Base-by-base conservation (phyloP, 1,139 yeast genomes). In the Geotrichum bryndzae region DNA sequence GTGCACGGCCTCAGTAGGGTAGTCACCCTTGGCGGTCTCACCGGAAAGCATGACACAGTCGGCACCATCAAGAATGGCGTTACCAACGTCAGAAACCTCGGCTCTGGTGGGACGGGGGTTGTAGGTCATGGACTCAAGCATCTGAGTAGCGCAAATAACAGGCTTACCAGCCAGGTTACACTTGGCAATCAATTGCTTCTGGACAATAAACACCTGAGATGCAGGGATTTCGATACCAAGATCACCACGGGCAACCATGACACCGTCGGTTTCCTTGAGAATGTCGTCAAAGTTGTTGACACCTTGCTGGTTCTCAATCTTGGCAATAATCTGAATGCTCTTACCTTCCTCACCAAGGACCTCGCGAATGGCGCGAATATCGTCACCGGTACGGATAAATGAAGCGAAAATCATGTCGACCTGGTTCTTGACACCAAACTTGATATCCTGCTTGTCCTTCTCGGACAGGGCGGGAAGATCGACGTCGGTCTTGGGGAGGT, bases 61-160 rank as follows among this genome's bases (percentile, higher is more conserved):
- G 74, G 98, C 97, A 81, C 99, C 99, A 76, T 94, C 99, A 77
- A 94, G 85, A 72, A 95, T 88, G 71, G 99, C 99, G 79, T 94
- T 94, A 81, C 99, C 99, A 68, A 95, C 99, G 79, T 94, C 99
- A 62, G 96, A 88, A 67, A 94, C 98, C 82, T 94, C 99, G 71
- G 99, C 99, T 83, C 99, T 90, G 76, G 99, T 94, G 79, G 99
- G 99, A 81, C 99, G 88, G 77, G 99, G 99, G 87, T 94, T 95
- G 81, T 88, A 90, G 65, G 98, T 94, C 99, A 94, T 94, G 65
- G 97, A 90, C 82, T 94, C 99, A 79, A 94, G 88, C 99, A 94
- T 94, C 82, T 94, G 99, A 69, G 99, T 94, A 69, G 99, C 99
- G 83, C 99, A 95, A 76, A 94, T 91, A 70, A 91, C 98, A 75